Evolutionary conservation across 805 yeast genomes (phyloP).

Genomic region (Maudiozyma saulgeensis): DNA sequence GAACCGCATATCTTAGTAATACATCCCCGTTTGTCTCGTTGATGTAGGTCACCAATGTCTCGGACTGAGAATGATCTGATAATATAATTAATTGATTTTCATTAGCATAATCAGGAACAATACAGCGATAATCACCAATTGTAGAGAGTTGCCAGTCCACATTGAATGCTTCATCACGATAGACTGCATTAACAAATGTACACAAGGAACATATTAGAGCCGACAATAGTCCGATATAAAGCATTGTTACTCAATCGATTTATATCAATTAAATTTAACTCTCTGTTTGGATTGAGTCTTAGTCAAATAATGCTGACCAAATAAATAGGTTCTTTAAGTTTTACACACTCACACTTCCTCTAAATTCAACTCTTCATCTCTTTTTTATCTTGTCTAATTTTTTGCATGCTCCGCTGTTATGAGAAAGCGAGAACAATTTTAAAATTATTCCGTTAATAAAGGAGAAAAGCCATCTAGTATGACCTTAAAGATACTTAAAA

Average conservation of each 20-base stretch:
- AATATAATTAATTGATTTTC: slow-evolving; percentile 18
- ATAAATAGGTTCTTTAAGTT: too few relatives aligned
- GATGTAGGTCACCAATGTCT: slow-evolving; percentile 28
- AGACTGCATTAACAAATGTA: slow-evolving; percentile 25
- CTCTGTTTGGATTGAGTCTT: not conserved
- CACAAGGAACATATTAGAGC: not conserved
- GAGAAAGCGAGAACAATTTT: too few relatives aligned
- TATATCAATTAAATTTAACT: not conserved
- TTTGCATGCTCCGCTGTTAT: too few relatives aligned
- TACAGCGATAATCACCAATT: slow-evolving; percentile 33
- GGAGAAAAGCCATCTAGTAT: too few relatives aligned
- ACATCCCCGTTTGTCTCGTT: slow-evolving; percentile 28
- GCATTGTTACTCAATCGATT: not conserved
- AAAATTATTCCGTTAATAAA: too few relatives aligned
- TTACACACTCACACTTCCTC: too few relatives aligned
- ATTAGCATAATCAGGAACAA: slow-evolving; percentile 6
- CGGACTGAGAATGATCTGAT: slow-evolving; percentile 15
- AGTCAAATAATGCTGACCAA: too few relatives aligned
- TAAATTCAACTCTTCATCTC: too few relatives aligned
- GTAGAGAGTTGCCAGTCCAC: slow-evolving; percentile 46
- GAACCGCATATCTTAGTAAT: slow-evolving; percentile 22
- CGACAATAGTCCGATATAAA: not conserved
- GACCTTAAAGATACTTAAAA: too few relatives aligned
- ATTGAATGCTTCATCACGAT: slow-evolving; percentile 44
- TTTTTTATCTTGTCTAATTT: too few relatives aligned